phyloP scores from a whole-genome alignment of 225 moss, liverwort and hornwort genomes.

The Straminergon stramineum region DNA sequence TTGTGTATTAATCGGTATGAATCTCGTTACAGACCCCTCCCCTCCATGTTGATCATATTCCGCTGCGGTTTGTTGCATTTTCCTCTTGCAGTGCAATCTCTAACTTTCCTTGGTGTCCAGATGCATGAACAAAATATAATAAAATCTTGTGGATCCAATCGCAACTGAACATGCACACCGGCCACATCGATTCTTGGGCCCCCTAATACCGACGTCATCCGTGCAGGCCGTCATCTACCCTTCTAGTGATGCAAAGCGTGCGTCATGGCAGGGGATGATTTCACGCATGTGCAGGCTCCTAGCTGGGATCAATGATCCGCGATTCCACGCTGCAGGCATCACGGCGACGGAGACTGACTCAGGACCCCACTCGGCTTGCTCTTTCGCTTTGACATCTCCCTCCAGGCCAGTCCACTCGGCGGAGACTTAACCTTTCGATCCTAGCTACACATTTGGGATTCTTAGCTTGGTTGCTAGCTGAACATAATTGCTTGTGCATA shows the following conservation, averaged over 20 bases:
- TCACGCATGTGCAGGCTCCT: neutral
- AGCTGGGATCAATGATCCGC: neutral
- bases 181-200: neutral
- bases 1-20: neutral
- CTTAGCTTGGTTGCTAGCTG: neutral
- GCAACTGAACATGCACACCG: neutral
- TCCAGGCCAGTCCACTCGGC: neutral
- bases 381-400: neutral
- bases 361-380: too few species aligned
- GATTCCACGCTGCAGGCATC: neutral
- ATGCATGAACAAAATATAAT: neutral
- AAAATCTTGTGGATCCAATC: neutral
- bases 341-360: neutral
- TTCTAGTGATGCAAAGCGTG: neutral
- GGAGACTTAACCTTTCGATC: neutral
- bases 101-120: neutral
- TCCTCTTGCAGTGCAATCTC: neutral
- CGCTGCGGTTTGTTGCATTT: neutral
- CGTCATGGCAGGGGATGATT: neutral
- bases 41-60: neutral
- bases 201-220: neutral
- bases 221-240: neutral
- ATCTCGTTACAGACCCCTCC: neutral
- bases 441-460: too few species aligned
- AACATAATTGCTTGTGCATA: neutral